phyloP scores from a whole-genome alignment of 148 eudicot species.

The Bassia scoparia region DNA sequence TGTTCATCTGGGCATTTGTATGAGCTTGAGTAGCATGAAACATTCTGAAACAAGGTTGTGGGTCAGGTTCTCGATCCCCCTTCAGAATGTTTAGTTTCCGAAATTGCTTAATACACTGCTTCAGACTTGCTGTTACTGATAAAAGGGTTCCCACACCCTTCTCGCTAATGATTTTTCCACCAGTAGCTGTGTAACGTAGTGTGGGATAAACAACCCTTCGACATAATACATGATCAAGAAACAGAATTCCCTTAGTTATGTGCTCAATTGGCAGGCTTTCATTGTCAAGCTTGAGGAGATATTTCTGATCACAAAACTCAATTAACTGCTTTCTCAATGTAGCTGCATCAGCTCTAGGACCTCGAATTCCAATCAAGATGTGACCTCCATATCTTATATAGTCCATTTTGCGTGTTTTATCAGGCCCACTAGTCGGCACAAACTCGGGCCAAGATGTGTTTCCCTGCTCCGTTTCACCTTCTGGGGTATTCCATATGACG shows the following conservation, averaged over 20 bases:
- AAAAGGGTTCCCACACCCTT: conserved; percentile 95
- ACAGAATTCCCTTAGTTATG: conserved; percentile 84
- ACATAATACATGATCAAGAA: conserved; percentile 99
- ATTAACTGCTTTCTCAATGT: conserved; percentile 75
- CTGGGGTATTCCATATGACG: conserved; percentile 86
- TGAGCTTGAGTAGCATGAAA: conserved; percentile 93
- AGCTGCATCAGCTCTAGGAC: conserved; percentile 94
- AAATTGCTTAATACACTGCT: no score
- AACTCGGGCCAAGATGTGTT: no score
- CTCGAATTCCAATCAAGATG: conserved; percentile 93
- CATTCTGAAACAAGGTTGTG: conserved; percentile 96
- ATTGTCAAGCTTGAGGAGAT: conserved; percentile 70
- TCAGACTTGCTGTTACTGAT: conserved; percentile 93
- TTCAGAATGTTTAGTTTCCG: conserved; percentile 70
- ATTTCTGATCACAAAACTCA: conserved; percentile 80
- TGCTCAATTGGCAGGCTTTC: conserved; percentile 94
- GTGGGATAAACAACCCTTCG: conserved; percentile 97
- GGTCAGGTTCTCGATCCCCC: conserved; percentile 95
- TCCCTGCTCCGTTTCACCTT: no score
- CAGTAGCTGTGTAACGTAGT: conserved; percentile 84
- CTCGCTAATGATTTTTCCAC: conserved; percentile 93
- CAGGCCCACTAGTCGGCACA: no score
- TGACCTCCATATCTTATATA: no score
- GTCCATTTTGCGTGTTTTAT: no score
- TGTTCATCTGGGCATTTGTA: conserved; percentile 90